phyloP scores from a whole-genome alignment of 78 protist species.

The Pigoraptor vietnamica region DNA sequence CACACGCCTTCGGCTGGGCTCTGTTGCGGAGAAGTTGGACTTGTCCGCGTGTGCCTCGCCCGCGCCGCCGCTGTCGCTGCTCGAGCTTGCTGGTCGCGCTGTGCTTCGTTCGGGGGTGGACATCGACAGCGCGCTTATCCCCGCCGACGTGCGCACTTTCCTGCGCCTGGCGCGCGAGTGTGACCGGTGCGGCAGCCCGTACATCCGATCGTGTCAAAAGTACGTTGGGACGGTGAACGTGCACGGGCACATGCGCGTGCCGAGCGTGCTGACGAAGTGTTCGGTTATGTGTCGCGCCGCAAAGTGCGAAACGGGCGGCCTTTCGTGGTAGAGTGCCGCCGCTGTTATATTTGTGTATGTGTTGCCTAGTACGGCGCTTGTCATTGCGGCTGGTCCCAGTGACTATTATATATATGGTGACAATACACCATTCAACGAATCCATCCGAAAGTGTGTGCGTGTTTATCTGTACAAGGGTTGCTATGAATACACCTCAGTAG shows the following conservation, averaged over 20 bases:
- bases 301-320: neutral
- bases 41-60: neutral
- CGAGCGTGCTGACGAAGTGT: neutral
- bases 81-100: neutral
- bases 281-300: neutral
- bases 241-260: neutral
- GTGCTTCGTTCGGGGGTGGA: neutral
- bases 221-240: neutral
- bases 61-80: neutral
- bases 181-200: neutral
- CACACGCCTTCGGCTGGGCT: neutral
- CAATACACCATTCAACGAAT: too few relatives aligned
- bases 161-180: neutral
- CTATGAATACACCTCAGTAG: too few relatives aligned
- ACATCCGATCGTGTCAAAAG: neutral
- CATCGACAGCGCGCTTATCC: neutral
- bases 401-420: too few relatives aligned
- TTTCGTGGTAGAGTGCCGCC: neutral
- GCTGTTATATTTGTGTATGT: too few relatives aligned
- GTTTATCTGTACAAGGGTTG: too few relatives aligned
- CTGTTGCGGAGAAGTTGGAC: neutral
- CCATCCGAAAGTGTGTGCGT: too few relatives aligned
- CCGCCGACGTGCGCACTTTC: neutral
- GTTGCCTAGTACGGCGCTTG: too few relatives aligned
- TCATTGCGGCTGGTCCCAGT: too few relatives aligned